Percentiles rank a stretch among this genome's conserved stretches.
phyloP scores from a whole-genome alignment of 305 asterid species.

The Andrographis paniculata region DNA sequence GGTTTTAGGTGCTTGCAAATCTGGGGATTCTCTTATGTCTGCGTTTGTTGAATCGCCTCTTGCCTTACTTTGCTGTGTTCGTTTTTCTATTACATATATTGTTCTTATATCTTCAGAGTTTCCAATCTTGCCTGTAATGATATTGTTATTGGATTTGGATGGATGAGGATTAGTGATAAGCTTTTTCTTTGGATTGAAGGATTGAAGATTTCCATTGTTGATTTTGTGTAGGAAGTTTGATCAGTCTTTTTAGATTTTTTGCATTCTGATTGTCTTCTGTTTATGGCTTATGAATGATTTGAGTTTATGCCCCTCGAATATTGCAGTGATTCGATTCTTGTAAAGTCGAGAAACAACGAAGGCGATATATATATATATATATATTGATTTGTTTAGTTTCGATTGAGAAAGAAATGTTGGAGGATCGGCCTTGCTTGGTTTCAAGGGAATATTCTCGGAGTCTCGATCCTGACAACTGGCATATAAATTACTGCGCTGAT shows the following conservation, averaged over 20 bases:
- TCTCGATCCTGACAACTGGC: conserved; percentile 47
- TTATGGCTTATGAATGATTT: conserved; percentile 1
- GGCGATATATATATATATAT: neutral
- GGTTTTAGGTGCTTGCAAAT: neutral
- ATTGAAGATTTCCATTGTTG: conserved; percentile 9
- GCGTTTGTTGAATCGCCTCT: neutral
- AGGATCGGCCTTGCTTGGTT: conserved; percentile 58
- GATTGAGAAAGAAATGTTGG: conserved; percentile 54
- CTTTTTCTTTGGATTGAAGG: conserved; percentile 8
- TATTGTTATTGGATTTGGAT: conserved; percentile 2
- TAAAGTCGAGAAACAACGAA: neutral
- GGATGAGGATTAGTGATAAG: neutral
- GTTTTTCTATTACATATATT: neutral
- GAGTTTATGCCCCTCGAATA: conserved; percentile 22
- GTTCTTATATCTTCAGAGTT: neutral
- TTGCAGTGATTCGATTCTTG: conserved; percentile 26
- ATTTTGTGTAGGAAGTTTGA: neutral
- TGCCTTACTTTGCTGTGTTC: neutral
- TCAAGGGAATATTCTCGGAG: conserved; percentile 51
- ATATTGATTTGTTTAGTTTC: conserved; percentile 16
- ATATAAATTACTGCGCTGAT: conserved; percentile 41
- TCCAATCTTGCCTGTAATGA: neutral
- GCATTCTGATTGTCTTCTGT: neutral
- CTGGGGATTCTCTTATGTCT: neutral
- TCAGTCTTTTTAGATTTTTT: conserved; percentile 6